A percentile compares a stretch with the other conserved stretches of the same genome.
phyloP scores from a whole-genome alignment of 305 asterid genomes.

The Rubia peregrina region DNA sequence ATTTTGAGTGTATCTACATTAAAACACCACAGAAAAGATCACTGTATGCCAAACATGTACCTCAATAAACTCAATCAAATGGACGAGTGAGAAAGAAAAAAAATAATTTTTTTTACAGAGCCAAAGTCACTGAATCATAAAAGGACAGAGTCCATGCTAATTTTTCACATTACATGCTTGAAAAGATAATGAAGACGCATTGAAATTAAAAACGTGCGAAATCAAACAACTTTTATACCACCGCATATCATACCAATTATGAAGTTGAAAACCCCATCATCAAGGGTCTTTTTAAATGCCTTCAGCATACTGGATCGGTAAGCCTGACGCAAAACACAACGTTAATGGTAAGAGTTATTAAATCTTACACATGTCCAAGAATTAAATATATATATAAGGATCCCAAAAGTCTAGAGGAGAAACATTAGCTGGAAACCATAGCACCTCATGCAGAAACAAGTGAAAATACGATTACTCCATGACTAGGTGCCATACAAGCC shows the following conservation, averaged over 20 bases:
- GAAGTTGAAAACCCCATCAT: constrained; percentile 89
- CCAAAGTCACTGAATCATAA: background rate
- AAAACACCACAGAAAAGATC: constrained; percentile 2
- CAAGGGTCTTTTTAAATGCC: constrained; percentile 97
- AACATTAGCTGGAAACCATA: background rate
- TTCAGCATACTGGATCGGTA: constrained; percentile 98
- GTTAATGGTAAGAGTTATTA: constrained; percentile 16
- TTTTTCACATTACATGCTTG: background rate
- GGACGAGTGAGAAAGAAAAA: background rate
- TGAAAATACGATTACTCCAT: background rate
- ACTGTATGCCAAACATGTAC: constrained; percentile 8
- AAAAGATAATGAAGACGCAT: background rate
- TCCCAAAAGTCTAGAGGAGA: background rate
- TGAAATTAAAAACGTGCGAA: background rate
- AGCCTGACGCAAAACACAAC: constrained; percentile 46
- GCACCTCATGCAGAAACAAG: background rate
- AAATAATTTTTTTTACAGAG: constrained; percentile 2
- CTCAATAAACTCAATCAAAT: constrained; percentile 2
- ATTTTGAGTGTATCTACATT: constrained; percentile 1
- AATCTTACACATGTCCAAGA: background rate
- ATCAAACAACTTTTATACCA: constrained; percentile 7
- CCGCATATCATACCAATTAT: constrained; percentile 74
- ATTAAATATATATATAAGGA: background rate
- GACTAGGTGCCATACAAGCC: background rate
- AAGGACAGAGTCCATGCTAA: constrained; percentile 3